Evolutionary conservation across 2,329 filamentous ascomycete genomes (phyloP).

Genomic region (Scedosporium aurantiacum): DNA sequence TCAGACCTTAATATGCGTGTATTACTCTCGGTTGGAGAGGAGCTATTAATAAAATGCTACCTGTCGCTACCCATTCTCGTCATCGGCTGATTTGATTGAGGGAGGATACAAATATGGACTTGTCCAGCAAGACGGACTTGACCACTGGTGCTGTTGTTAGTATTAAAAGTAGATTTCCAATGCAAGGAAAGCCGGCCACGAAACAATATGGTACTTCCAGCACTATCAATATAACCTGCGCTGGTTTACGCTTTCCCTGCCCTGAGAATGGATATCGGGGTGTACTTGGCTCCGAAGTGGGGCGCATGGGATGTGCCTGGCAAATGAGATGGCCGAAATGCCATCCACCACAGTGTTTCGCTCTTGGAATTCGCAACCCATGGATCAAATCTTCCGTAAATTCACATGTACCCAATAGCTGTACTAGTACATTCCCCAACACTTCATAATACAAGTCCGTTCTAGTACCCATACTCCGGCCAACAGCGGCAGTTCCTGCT

Average conservation of each 20-base stretch:
- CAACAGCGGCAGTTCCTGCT: not conserved
- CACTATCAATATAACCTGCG: not conserved
- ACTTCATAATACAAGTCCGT: not conserved
- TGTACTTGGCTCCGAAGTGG: conserved; percentile 2
- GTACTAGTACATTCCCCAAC: not conserved
- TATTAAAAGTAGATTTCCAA: not conserved
- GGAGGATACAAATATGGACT: not conserved
- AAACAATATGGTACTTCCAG: not conserved
- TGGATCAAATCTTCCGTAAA: not conserved
- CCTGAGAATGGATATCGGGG: not conserved
- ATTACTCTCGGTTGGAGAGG: not conserved
- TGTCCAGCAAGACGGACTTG: not conserved
- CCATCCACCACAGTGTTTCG: conserved; percentile 1
- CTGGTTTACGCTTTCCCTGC: not conserved
- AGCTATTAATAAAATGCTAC: conserved; percentile 5
- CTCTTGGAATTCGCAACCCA: not conserved
- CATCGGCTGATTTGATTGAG: conserved; percentile 3
- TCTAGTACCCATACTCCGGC: not conserved
- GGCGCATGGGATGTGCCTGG: not conserved
- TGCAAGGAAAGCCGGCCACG: too few species aligned
- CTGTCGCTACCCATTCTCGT: not conserved
- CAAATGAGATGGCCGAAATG: not conserved
- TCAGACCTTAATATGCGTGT: not conserved
- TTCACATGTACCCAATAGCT: not conserved
- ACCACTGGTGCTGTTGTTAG: not conserved